A percentile compares a stretch with the other conserved stretches of the same genome.
phyloP scores from a whole-genome alignment of 495 filamentous ascomycete genomes.

The Penicillium arizonense region DNA sequence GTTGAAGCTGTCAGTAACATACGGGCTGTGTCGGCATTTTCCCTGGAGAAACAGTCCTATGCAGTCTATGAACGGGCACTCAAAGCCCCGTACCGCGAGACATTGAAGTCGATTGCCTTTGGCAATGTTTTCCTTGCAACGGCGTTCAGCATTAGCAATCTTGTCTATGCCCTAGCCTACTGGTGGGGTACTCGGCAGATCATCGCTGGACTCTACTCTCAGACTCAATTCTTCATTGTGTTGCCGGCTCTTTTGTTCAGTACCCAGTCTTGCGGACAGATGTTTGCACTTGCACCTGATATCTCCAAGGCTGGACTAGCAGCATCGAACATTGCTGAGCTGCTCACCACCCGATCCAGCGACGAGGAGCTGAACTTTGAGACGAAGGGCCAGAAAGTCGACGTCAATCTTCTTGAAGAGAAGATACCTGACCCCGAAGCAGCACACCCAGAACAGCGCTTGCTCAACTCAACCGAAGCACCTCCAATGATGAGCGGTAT shows the following conservation, averaged over 20 bases:
- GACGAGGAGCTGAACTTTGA: constrained; percentile 26
- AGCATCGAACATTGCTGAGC: constrained; percentile 31
- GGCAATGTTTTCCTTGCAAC: constrained; percentile 39
- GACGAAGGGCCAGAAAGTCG: constrained; percentile 9
- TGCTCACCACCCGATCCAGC: constrained; percentile 31
- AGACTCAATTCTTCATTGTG: constrained; percentile 65
- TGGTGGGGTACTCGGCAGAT: constrained; percentile 65
- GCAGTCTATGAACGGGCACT: constrained; percentile 34
- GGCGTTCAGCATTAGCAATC: constrained; percentile 43
- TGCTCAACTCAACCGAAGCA: background rate
- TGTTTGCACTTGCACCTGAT: constrained; percentile 64
- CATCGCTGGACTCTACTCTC: constrained; percentile 52
- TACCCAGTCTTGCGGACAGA: constrained; percentile 62
- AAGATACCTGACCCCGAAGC: constrained; percentile 26
- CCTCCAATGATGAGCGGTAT: constrained; percentile 17
- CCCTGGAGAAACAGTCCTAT: constrained; percentile 42
- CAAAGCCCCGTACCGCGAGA: constrained; percentile 43
- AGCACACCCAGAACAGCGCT: background rate
- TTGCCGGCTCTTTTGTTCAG: constrained; percentile 56
- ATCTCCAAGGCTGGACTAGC: constrained; percentile 52
- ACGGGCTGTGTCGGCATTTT: constrained; percentile 50
- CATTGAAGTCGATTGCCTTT: constrained; percentile 39
- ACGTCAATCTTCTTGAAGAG: constrained; percentile 18
- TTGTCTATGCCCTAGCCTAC: constrained; percentile 64
- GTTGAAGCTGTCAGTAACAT: constrained; percentile 52